Percentiles rank a stretch among this genome's conserved stretches.
phyloP scores from a whole-genome alignment of 2,329 filamentous ascomycete species.

The Penicillium sp. region DNA sequence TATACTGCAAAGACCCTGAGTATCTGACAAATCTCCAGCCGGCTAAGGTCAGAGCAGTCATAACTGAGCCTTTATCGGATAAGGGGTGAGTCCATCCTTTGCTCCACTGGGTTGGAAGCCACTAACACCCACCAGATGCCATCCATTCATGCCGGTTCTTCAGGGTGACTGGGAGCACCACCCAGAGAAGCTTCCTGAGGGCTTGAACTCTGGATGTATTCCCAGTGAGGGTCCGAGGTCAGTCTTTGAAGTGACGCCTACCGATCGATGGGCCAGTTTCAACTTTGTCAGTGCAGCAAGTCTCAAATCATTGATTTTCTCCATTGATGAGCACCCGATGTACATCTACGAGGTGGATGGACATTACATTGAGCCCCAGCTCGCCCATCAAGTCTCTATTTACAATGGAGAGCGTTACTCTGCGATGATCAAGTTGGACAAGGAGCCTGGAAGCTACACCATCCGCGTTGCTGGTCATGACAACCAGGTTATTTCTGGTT shows the following conservation, averaged over 20 bases:
- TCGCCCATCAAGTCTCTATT: background rate
- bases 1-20: constrained; percentile 15
- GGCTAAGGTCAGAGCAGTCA: background rate
- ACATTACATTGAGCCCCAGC: background rate
- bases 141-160: constrained; percentile 8
- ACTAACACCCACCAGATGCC: constrained; percentile 7
- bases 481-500: background rate
- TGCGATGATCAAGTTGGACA: background rate
- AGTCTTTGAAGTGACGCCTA: constrained; percentile 35
- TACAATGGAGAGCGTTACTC: background rate
- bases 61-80: constrained; percentile 13
- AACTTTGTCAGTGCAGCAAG: constrained; percentile 49
- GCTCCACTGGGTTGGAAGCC: background rate
- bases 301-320: constrained; percentile 43
- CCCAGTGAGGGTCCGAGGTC: constrained; percentile 22
- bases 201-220: background rate
- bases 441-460: background rate
- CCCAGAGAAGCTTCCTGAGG: background rate
- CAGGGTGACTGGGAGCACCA: background rate
- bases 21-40: constrained; percentile 10
- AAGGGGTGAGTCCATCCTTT: constrained; percentile 12
- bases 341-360: constrained; percentile 36
- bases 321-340: constrained; percentile 24
- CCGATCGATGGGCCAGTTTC: constrained; percentile 45
- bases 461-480: background rate